Base-by-base conservation (phyloP, 129 eudicot species). In the Cynara cardunculus region DNA sequence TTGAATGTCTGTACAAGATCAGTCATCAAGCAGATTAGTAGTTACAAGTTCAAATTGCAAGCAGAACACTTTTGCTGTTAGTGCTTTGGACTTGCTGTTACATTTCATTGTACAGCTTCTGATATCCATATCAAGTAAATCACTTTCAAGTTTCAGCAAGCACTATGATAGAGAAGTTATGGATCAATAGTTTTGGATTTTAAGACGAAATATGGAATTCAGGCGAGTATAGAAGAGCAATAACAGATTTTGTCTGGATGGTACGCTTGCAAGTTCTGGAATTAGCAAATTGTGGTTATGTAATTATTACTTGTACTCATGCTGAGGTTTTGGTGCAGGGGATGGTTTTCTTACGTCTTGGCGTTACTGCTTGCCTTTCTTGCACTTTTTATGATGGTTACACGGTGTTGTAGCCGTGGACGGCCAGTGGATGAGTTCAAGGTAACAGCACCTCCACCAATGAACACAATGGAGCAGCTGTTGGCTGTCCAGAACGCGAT, bases 381-480 rank as follows among this genome's bases (percentile, higher is more conserved):
- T 75, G 97, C 94, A 8, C 73, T 86, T 39, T 90, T 85, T 80
- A 87, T 90, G 90, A 46, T 94, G 75, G 66, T 90, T 71, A 84
- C 92, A 28, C 87, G 90, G 69, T 82, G 39, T 44, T 77, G 68
- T 76, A 85, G 78, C 66, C 86, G 78, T 78, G 94, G 92, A 78
- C 70, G 39, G 71, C 87, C 89, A 9, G 69, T 86, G 59, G 88
- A 73, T 72, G 96, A 85, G 78, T 90, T 94, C 35, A 94, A 89
- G 84, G 92, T 94, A 25, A 56, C 74, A 26, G 96, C 91, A 24
- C 98, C 98, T 7, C 98, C 96, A 16, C 44, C 92, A 75, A 94
- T 87, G 97, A 94, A 83, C 86, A 87, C 92, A 2, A 86, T 94
- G 98, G 98, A 94, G 83, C 98, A 94, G 83, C 94, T 94, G 70